These are phyloP conservation scores for Hymenoscyphus infarciens DNA, from an alignment of 2,329 filamentous ascomycete genomes.

Conservation along the genomic window DNA sequence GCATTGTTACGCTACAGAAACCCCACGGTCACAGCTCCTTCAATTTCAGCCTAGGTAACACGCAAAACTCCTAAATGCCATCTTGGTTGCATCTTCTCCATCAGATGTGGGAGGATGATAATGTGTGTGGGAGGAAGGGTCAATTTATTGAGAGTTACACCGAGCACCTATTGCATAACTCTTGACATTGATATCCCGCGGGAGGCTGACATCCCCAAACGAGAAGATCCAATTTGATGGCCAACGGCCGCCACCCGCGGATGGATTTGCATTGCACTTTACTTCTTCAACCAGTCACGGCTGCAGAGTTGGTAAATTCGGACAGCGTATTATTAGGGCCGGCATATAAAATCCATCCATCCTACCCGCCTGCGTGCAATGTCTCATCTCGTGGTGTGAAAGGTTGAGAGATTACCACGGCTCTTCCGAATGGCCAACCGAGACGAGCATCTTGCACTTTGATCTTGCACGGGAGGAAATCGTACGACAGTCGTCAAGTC, in stretches of 20 bases:
- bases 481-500: background rate
- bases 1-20: background rate
- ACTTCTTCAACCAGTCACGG: background rate
- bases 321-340: background rate
- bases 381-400: background rate
- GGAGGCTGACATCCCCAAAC: background rate
- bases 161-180: background rate
- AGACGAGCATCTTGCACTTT: background rate
- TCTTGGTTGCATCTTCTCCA: background rate
- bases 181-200: background rate
- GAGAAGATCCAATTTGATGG: background rate
- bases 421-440: background rate
- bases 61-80: background rate
- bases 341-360: background rate
- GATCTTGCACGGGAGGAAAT: background rate
- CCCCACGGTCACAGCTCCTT: background rate
- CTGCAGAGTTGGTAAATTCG: background rate
- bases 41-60: background rate
- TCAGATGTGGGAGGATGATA: background rate
- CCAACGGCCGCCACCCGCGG: background rate
- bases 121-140: background rate
- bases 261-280: background rate
- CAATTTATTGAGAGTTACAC: background rate
- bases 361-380: background rate
- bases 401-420: background rate